These are phyloP conservation scores for Paramecium primaurelia DNA, from an alignment of 73 alveolate genomes.

Conservation along the genomic window DNA sequence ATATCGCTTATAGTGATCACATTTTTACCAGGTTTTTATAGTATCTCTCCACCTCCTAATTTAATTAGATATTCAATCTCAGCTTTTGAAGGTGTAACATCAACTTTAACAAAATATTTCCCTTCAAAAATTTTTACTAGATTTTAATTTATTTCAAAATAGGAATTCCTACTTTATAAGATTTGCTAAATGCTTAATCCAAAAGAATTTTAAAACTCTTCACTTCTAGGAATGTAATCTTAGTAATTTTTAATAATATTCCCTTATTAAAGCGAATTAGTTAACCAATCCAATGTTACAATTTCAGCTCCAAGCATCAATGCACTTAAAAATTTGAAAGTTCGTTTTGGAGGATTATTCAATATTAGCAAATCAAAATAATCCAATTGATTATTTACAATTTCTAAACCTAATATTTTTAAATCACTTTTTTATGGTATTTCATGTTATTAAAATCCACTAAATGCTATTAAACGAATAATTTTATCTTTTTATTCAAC, in stretches of 20 bases:
- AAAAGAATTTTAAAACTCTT: neutral
- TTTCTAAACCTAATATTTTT: neutral
- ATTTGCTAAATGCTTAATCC: neutral
- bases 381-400: neutral
- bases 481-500: neutral
- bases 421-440: neutral
- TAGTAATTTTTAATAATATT: neutral
- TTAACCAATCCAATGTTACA: neutral
- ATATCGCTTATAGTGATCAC: neutral
- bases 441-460: neutral
- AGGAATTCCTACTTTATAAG: neutral
- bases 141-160: neutral
- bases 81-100: constrained; percentile 17
- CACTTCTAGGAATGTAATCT: neutral
- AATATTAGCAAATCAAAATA: neutral
- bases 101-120: neutral
- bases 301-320: constrained; percentile 22
- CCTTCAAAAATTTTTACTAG: neutral
- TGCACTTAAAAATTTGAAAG: neutral
- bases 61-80: constrained; percentile 1
- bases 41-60: constrained; percentile 19
- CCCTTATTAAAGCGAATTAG: neutral
- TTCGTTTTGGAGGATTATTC: neutral
- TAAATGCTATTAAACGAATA: neutral
- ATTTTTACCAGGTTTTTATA: neutral